Conservation (phyloP, 805 yeast genomes). For the Starmera quercuum region DNA sequence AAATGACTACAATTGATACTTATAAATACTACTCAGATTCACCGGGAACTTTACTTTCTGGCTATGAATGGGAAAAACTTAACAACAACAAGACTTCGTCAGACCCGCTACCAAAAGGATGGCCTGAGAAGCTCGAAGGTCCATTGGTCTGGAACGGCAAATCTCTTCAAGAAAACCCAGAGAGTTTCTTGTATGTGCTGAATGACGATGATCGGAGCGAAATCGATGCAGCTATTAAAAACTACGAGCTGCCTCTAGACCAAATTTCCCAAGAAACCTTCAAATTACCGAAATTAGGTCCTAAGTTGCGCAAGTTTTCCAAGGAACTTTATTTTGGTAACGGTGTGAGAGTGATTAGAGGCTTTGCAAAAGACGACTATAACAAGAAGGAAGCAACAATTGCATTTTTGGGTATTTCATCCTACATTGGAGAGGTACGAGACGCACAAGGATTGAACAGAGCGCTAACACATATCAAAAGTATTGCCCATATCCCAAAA, state of each 20-base stretch:
- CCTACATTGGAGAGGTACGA: conserved; percentile 2
- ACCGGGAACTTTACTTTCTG: conserved; percentile 1
- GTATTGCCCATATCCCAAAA: conserved; percentile 3
- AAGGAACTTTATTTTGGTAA: conserved; percentile 1
- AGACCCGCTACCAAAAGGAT: conserved; percentile 1
- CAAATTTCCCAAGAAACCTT: conserved; percentile 1
- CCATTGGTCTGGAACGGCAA: conserved; percentile 2
- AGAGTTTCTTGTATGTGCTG: background rate
- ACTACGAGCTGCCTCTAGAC: background rate
- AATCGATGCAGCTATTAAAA: conserved; percentile 1
- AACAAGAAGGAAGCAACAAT: background rate
- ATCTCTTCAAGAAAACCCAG: background rate
- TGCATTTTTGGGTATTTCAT: conserved; percentile 2
- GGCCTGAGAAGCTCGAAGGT: conserved; percentile 2
- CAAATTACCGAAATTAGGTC: background rate
- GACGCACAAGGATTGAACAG: conserved; percentile 4
- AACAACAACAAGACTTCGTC: background rate
- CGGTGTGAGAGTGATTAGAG: conserved; percentile 2
- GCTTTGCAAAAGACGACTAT: conserved; percentile 1
- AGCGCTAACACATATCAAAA: conserved; percentile 4
- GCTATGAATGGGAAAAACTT: conserved; percentile 2
- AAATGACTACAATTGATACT: conserved; percentile 3
- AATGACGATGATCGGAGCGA: background rate
- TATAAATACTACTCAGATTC: conserved; percentile 3
- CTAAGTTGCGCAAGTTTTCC: background rate